Conservation (phyloP, 768 basidiomycete species). For the Cystofilobasidium bisporidii region DNA sequence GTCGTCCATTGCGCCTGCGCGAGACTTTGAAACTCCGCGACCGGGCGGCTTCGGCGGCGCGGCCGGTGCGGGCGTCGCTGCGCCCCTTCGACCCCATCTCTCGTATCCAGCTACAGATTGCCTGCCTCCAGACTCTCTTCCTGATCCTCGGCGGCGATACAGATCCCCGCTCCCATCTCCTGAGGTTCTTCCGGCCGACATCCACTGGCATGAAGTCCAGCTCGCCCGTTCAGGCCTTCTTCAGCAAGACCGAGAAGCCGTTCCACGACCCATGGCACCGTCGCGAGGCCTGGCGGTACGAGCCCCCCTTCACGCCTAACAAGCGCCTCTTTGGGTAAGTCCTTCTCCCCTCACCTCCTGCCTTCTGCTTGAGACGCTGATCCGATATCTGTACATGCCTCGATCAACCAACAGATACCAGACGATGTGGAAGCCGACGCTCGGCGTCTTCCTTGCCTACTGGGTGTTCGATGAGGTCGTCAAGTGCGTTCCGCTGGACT, state of each 20-base stretch:
- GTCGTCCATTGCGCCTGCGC: no score
- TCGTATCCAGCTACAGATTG: no score
- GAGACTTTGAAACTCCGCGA: no score
- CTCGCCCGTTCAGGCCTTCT: neutral
- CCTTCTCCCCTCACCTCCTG: no score
- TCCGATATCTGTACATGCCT: no score
- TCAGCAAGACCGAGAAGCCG: neutral
- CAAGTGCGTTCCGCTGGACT: neutral
- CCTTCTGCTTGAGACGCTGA: no score
- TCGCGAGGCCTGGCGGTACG: conserved; percentile 4
- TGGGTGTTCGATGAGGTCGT: neutral
- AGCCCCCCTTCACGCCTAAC: neutral
- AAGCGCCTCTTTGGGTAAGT: neutral
- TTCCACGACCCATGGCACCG: neutral
- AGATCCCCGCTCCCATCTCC: neutral
- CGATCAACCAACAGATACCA: neutral
- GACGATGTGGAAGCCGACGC: neutral
- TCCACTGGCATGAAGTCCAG: neutral
- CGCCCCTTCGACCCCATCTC: no score
- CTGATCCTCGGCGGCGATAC: no score
- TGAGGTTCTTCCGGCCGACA: neutral
- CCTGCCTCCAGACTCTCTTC: no score
- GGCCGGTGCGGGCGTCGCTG: no score
- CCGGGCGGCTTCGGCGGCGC: no score
- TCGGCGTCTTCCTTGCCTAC: neutral